phyloP scores from a whole-genome alignment of 2,329 filamentous ascomycete genomes.

The Aspergillus felis region DNA sequence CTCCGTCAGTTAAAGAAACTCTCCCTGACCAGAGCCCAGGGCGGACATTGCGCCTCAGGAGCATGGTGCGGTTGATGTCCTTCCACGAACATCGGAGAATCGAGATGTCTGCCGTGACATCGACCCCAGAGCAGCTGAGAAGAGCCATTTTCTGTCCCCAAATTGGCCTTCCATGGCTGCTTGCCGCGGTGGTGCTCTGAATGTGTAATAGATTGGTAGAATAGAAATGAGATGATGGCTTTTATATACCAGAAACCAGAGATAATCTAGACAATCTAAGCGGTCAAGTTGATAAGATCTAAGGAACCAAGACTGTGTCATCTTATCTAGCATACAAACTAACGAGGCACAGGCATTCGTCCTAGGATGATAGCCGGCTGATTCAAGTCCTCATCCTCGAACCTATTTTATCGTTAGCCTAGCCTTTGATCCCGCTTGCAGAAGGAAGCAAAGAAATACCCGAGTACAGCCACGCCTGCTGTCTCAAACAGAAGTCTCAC shows the following conservation, averaged over 20 bases:
- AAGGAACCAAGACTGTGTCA: neutral
- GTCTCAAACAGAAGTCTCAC: constrained; percentile 14
- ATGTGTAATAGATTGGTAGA: neutral
- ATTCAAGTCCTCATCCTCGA: constrained; percentile 9
- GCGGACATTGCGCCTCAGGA: neutral
- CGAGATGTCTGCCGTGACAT: neutral
- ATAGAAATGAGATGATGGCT: neutral
- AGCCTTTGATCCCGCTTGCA: neutral
- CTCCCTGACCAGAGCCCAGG: neutral
- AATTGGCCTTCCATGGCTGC: neutral
- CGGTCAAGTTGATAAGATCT: neutral
- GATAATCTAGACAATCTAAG: neutral
- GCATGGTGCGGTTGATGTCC: neutral
- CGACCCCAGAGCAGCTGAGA: constrained; percentile 7
- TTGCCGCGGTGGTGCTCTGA: neutral
- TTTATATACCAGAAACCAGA: neutral
- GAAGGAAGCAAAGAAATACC: constrained; percentile 6
- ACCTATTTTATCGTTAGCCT: constrained; percentile 7
- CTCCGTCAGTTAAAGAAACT: neutral
- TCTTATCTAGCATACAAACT: neutral
- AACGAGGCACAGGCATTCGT: neutral
- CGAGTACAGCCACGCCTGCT: constrained; percentile 13
- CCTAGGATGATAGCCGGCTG: constrained; percentile 8
- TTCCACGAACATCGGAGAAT: neutral
- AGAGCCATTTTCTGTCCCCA: neutral